These are phyloP conservation scores for Diplodia corticola DNA, from an alignment of 2,329 filamentous ascomycete species.

Conservation along the genomic window DNA sequence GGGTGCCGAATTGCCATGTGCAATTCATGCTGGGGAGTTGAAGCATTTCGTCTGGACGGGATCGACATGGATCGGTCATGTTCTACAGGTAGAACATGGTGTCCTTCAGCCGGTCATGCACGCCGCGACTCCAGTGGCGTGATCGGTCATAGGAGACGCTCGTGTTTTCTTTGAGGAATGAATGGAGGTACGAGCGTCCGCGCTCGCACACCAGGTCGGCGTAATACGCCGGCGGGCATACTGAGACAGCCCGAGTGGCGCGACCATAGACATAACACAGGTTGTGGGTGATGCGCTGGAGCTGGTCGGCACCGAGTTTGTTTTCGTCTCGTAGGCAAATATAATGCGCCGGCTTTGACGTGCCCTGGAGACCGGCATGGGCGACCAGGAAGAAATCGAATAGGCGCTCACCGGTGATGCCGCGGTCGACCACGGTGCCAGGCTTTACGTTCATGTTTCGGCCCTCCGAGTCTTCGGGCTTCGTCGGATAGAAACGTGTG, in stretches of 20 bases:
- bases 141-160: not conserved
- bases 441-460: conserved; percentile 64
- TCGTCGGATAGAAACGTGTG: conserved; percentile 77
- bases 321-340: conserved; percentile 57
- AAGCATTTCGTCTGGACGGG: not conserved
- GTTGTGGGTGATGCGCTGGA: conserved; percentile 74
- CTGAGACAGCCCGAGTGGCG: conserved; percentile 80
- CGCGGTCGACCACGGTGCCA: conserved; percentile 82
- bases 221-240: conserved; percentile 86
- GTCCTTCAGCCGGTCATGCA: conserved; percentile 20
- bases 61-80: not conserved
- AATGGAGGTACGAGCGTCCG: conserved; percentile 64
- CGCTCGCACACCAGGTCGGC: conserved; percentile 81
- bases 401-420: conserved; percentile 61
- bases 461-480: conserved; percentile 36
- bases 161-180: conserved; percentile 17
- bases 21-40: not conserved
- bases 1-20: not conserved
- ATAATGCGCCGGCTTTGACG: conserved; percentile 80
- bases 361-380: conserved; percentile 77
- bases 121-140: conserved; percentile 17
- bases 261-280: conserved; percentile 81
- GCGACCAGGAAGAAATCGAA: conserved; percentile 88
- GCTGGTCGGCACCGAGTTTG: conserved; percentile 58
- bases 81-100: conserved; percentile 23